These are phyloP conservation scores for Hydrangea macrophylla DNA, from an alignment of 148 eudicot genomes.

Conservation along the genomic window DNA sequence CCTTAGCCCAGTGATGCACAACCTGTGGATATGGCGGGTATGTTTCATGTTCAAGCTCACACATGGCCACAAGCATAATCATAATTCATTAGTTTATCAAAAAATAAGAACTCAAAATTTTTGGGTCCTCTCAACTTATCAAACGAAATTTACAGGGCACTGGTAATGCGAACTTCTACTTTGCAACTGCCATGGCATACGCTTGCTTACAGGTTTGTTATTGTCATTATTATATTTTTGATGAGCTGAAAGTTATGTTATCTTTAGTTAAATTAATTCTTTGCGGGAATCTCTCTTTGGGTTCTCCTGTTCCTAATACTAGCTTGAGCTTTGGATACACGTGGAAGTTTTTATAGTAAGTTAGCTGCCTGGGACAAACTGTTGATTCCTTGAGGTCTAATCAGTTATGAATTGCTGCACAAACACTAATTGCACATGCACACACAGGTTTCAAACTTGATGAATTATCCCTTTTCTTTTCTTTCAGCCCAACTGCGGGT, in stretches of 20 bases:
- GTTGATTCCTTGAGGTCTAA: not conserved
- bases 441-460: too few relatives aligned
- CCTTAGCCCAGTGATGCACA: conserved; percentile 97
- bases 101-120: too few relatives aligned
- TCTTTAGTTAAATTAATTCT: not conserved
- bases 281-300: not conserved
- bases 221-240: too few relatives aligned
- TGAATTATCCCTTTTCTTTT: too few relatives aligned
- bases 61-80: not conserved
- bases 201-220: conserved; percentile 83
- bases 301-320: not conserved
- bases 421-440: too few relatives aligned
- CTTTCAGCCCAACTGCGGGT: too few relatives aligned
- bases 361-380: too few relatives aligned
- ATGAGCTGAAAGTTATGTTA: conserved; percentile 79
- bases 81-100: too few relatives aligned
- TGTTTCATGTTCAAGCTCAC: conserved; percentile 13
- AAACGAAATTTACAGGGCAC: conserved; percentile 66
- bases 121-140: conserved; percentile 16
- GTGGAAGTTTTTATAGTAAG: too few relatives aligned
- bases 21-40: conserved; percentile 99
- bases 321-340: not conserved
- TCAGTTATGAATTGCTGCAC: not conserved
- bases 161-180: conserved; percentile 98
- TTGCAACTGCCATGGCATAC: conserved; percentile 82